Conservation (phyloP, 228 moss, liverwort and hornwort genomes). For the Sphagnum magellanicum region DNA sequence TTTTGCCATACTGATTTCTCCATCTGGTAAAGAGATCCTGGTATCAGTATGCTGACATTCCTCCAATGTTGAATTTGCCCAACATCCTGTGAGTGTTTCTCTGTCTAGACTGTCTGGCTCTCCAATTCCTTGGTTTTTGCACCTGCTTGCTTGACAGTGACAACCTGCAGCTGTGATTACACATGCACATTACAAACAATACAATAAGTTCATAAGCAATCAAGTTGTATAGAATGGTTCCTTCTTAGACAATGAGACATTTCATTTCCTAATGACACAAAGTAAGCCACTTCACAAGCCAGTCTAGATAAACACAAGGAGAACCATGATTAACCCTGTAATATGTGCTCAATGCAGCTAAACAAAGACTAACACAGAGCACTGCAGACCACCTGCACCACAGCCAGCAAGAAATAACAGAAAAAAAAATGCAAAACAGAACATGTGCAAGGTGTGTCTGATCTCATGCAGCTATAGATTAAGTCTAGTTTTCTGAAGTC, state of each 20-base stretch:
- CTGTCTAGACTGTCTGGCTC: background rate
- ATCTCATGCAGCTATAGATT: no score
- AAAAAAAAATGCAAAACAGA: no score
- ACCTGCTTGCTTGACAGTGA: constrained; percentile 21
- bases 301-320: no score
- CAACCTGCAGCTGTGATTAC: constrained; percentile 21
- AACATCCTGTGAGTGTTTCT: constrained; percentile 18
- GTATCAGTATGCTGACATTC: constrained; percentile 43
- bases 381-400: no score
- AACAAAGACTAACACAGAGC: no score
- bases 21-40: constrained; percentile 53
- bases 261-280: background rate
- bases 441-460: no score
- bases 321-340: no score
- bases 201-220: background rate
- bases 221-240: background rate
- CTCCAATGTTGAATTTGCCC: constrained; percentile 33
- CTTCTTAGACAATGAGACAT: background rate
- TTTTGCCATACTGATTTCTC: background rate
- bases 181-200: background rate
- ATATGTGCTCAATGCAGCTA: no score
- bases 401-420: no score
- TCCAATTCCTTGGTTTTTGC: constrained; percentile 36
- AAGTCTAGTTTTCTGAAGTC: no score
- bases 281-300: no score